Evolutionary conservation across 805 yeast genomes (phyloP).

Genomic region (Barnettozyma vustinii): DNA sequence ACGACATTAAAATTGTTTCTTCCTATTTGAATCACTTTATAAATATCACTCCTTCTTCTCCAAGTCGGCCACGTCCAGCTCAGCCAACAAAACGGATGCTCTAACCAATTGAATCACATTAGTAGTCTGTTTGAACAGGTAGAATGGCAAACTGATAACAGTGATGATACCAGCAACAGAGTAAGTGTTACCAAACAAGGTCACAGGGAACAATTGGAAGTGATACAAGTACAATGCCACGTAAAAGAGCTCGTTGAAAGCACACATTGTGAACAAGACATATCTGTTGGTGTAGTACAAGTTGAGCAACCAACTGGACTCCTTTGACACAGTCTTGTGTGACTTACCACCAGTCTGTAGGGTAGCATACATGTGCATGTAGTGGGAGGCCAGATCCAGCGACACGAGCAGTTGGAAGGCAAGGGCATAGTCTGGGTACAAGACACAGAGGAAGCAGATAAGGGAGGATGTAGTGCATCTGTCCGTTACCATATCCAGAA

Average conservation of each 20-base stretch:
- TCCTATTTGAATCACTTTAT: neutral
- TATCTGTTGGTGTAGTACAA: slow-evolving; percentile 82
- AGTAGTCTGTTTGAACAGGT: slow-evolving; percentile 85
- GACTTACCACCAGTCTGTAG: slow-evolving; percentile 70
- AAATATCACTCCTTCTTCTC: slow-evolving; percentile 15
- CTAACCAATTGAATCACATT: slow-evolving; percentile 83
- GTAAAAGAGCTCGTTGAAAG: slow-evolving; percentile 89
- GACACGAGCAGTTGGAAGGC: slow-evolving; percentile 79
- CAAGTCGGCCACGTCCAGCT: slow-evolving; percentile 47
- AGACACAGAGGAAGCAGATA: slow-evolving; percentile 75
- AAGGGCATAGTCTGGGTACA: slow-evolving; percentile 59
- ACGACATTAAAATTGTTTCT: neutral
- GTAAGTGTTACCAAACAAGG: slow-evolving; percentile 30
- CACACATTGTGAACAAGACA: slow-evolving; percentile 84
- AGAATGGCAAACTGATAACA: slow-evolving; percentile 70
- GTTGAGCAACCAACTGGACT: slow-evolving; percentile 65
- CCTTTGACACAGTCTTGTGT: slow-evolving; percentile 77
- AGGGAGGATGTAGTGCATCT: slow-evolving; percentile 95
- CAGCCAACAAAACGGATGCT: slow-evolving; percentile 80
- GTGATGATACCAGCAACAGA: slow-evolving; percentile 59
- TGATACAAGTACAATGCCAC: slow-evolving; percentile 80
- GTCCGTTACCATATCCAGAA: slow-evolving; percentile 97
- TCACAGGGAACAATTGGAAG: slow-evolving; percentile 36
- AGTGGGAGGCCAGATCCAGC: slow-evolving; percentile 86
- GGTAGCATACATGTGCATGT: slow-evolving; percentile 98